Conservation (phyloP, 371 early-diverging fungal species). For the Apophysomyces elegans region DNA sequence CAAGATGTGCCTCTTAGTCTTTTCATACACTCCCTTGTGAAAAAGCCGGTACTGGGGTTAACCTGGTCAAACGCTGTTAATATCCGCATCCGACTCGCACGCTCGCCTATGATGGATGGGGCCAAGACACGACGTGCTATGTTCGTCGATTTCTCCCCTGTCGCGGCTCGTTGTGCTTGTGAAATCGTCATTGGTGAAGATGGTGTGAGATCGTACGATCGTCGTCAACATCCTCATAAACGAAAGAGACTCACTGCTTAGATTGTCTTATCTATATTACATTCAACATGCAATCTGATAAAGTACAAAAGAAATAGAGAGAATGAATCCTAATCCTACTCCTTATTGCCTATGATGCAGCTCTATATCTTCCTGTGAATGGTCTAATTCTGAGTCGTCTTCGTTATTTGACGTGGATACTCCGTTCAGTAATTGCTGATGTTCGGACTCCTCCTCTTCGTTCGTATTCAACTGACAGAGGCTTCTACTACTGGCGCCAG, state of each 20-base stretch:
- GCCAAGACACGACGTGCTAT: conserved; percentile 35
- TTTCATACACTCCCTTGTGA: conserved; percentile 51
- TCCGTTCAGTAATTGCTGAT: conserved; percentile 38
- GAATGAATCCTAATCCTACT: neutral
- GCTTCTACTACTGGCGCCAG: conserved; percentile 17
- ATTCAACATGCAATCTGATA: neutral
- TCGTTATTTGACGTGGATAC: conserved; percentile 55
- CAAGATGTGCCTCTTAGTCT: conserved; percentile 32
- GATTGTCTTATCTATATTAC: neutral
- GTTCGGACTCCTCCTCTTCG: conserved; percentile 12
- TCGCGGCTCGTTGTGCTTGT: conserved; percentile 35
- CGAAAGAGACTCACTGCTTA: neutral
- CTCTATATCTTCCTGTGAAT: conserved; percentile 4
- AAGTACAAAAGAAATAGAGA: neutral
- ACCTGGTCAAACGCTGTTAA: conserved; percentile 83
- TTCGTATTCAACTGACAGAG: conserved; percentile 10
- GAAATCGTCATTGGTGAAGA: conserved; percentile 34
- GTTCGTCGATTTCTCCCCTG: conserved; percentile 49
- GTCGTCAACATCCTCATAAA: neutral
- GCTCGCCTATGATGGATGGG: conserved; percentile 40
- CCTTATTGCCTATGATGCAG: neutral
- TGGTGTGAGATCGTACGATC: conserved; percentile 18
- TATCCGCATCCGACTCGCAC: conserved; percentile 63
- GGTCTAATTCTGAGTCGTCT: conserved; percentile 27
- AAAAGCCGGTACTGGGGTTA: conserved; percentile 72